A percentile compares a stretch with the other conserved stretches of the same genome.
These are phyloP conservation scores for Aspergillus hancockii DNA, from an alignment of 495 filamentous ascomycete species.

Conservation along the genomic window DNA sequence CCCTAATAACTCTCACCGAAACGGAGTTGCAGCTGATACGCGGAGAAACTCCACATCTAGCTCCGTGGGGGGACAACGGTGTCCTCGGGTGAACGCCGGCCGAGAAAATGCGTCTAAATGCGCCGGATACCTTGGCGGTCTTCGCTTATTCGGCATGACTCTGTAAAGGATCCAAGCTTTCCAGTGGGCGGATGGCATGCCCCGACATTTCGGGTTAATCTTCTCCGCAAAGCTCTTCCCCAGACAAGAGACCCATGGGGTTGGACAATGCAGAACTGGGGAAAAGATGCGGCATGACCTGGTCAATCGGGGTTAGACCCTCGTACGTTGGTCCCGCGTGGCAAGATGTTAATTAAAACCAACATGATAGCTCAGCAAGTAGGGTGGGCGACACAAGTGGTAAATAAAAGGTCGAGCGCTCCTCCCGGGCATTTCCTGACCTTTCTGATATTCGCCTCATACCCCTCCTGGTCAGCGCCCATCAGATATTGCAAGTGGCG, in stretches of 20 bases:
- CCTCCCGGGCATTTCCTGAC: not conserved
- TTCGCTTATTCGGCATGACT: not conserved
- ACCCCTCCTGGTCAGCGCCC: no score
- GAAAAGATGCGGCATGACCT: not conserved
- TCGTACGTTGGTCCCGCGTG: not conserved
- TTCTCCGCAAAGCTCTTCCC: not conserved
- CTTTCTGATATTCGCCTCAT: not conserved
- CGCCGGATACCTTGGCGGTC: not conserved
- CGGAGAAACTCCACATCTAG: conserved; percentile 4
- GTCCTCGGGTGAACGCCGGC: conserved; percentile 3
- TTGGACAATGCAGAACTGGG: not conserved
- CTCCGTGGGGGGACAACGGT: conserved; percentile 4
- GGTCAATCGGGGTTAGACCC: not conserved
- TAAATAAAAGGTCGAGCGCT: not conserved
- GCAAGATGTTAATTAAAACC: not conserved
- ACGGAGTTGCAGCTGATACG: conserved; percentile 8
- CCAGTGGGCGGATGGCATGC: not conserved
- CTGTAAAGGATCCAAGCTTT: not conserved
- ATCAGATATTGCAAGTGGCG: not conserved
- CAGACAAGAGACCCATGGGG: not conserved
- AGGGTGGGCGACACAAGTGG: not conserved
- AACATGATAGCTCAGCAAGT: not conserved
- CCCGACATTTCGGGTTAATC: not conserved
- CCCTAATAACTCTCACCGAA: conserved; percentile 10
- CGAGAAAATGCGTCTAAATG: conserved; percentile 1